Evolutionary conservation across 257 asterid genomes (phyloP), one percentile per base, ranked within the genome.

Genomic region (Avicennia marina): DNA sequence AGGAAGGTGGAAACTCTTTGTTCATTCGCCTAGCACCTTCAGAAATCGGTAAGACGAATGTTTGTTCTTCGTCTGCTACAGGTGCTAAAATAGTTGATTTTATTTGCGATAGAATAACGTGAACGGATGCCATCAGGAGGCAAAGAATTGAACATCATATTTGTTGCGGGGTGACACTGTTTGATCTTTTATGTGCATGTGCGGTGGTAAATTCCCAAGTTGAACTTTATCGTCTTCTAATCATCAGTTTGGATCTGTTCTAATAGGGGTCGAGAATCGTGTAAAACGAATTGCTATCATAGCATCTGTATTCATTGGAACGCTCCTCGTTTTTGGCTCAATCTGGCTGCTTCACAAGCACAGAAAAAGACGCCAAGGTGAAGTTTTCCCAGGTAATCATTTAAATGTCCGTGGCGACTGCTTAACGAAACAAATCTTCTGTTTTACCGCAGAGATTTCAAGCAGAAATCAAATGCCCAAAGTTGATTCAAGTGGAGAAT

Each of bases 41-140:
- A 2, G 96, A 86, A 62, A 33, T 78, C 24, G 81, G 96, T 84
- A 71, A n/a, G n/a, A n/a, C n/a, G n/a, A n/a, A n/a, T n/a, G n/a
- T n/a, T n/a, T n/a, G n/a, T n/a, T n/a, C n/a, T n/a, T n/a, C n/a
- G n/a, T n/a, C n/a, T n/a, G n/a, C n/a, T n/a, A n/a, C n/a, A n/a
- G n/a, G n/a, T n/a, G n/a, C n/a, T n/a, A n/a, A n/a, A n/a, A n/a
- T n/a, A n/a, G n/a, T n/a, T n/a, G n/a, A n/a, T n/a, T n/a, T n/a
- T n/a, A n/a, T n/a, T n/a, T n/a, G n/a, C n/a, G n/a, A n/a, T n/a
- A n/a, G n/a, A n/a, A n/a, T n/a, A n/a, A n/a, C n/a, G n/a, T n/a
- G n/a, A n/a, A n/a, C n/a, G n/a, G n/a, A n/a, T n/a, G n/a, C n/a
- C n/a, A n/a, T n/a, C n/a, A n/a, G n/a, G n/a, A n/a, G n/a, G n/a